phyloP scores from a whole-genome alignment of 371 early-diverging fungal genomes.

The Mortierella sp. region DNA sequence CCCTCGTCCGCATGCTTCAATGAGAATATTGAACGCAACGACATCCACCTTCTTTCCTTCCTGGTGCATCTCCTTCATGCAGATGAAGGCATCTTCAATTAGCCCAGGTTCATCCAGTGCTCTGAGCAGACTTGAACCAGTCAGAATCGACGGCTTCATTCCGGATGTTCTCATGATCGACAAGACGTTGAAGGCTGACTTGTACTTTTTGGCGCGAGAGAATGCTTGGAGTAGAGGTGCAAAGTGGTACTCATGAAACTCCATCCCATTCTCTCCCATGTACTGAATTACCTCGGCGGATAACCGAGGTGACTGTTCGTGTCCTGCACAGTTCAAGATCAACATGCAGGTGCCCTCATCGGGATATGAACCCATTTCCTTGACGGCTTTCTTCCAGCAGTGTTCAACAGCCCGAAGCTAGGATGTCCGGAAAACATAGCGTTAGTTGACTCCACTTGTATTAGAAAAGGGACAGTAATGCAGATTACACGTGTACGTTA shows the following conservation, averaged over 20 bases:
- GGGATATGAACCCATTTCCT: conserved; percentile 52
- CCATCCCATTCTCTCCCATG: conserved; percentile 62
- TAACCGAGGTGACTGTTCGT: conserved; percentile 63
- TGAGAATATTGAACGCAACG: conserved; percentile 71
- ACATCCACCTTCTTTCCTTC: conserved; percentile 65
- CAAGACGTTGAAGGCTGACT: conserved; percentile 73
- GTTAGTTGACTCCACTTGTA: too few species aligned
- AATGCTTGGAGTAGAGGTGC: conserved; percentile 79
- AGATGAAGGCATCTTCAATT: conserved; percentile 63
- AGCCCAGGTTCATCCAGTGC: conserved; percentile 39
- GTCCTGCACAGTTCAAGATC: conserved; percentile 71
- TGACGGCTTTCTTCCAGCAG: conserved; percentile 65
- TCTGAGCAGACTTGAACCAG: conserved; percentile 54
- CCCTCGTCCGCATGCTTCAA: conserved; percentile 65
- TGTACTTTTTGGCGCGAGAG: conserved; percentile 61
- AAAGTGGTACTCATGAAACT: conserved; percentile 74
- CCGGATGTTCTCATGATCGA: conserved; percentile 73
- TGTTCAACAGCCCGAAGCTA: conserved; percentile 61
- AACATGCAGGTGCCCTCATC: conserved; percentile 75
- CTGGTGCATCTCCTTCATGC: conserved; percentile 61
- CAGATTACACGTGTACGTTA: conserved; percentile 25
- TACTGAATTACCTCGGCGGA: conserved; percentile 70
- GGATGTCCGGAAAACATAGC: too few species aligned
- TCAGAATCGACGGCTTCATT: conserved; percentile 56
- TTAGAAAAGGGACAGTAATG: not conserved